Evolutionary conservation across 179 eudicot genomes (phyloP).

Genomic region (Patellifolia procumbens): DNA sequence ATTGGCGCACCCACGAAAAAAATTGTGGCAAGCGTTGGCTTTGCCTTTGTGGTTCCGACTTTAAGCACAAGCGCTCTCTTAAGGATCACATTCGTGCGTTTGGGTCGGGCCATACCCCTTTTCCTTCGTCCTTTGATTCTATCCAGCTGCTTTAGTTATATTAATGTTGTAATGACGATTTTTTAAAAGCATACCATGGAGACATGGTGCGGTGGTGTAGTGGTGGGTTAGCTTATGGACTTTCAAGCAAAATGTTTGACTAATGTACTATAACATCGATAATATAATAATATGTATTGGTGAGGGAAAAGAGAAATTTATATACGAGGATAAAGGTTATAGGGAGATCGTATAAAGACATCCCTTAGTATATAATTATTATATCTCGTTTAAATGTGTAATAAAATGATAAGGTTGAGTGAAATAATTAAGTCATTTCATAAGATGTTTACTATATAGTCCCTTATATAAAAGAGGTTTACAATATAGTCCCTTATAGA

Average conservation of each 20-base stretch:
- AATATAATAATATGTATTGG: too few species aligned
- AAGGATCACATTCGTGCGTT: constrained; percentile 63
- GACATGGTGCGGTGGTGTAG: background rate
- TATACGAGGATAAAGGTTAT: too few species aligned
- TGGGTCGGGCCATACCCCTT: constrained; percentile 53
- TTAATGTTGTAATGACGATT: background rate
- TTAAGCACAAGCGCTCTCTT: constrained; percentile 70
- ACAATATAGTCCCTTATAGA: too few species aligned
- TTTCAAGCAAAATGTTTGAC: background rate
- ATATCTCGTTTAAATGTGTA: too few species aligned
- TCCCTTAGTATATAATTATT: too few species aligned
- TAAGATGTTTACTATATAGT: too few species aligned
- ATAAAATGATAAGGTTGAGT: too few species aligned
- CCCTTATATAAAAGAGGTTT: too few species aligned
- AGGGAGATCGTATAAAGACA: too few species aligned
- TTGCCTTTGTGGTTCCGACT: constrained; percentile 68
- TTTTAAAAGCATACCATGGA: background rate
- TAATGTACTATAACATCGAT: background rate
- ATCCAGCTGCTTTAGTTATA: background rate
- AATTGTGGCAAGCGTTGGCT: constrained; percentile 76
- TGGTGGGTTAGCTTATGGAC: background rate
- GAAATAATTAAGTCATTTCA: too few species aligned
- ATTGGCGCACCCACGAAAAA: constrained; percentile 81
- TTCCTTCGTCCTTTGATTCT: constrained; percentile 27
- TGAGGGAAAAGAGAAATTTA: too few species aligned